These are phyloP conservation scores for Aspergillus pseudoterreus DNA, from an alignment of 2,329 filamentous ascomycete species.

Conservation along the genomic window DNA sequence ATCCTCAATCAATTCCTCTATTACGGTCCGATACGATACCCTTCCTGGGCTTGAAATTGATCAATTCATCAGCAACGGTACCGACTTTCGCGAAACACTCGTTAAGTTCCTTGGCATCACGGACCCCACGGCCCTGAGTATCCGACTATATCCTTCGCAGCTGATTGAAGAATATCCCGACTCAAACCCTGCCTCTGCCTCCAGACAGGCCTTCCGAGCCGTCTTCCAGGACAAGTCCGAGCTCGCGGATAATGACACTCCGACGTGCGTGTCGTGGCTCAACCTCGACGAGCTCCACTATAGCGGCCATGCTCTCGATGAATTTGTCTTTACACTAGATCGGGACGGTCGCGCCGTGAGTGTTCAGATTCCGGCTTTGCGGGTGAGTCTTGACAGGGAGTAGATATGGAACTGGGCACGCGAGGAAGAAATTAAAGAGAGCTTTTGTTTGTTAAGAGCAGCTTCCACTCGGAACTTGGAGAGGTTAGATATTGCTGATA, in stretches of 20 bases:
- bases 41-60: constrained; percentile 3
- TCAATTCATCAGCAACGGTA: constrained; percentile 1
- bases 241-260: constrained; percentile 19
- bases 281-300: constrained; percentile 19
- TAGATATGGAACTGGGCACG: too few relatives aligned
- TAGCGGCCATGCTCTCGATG: constrained; percentile 18
- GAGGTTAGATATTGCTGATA: too few relatives aligned
- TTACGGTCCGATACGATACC: not conserved
- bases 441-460: too few relatives aligned
- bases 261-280: constrained; percentile 27
- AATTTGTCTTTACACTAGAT: constrained; percentile 23
- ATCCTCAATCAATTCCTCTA: not conserved
- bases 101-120: not conserved
- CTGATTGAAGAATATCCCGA: not conserved
- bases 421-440: too few relatives aligned
- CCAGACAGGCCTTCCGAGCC: constrained; percentile 14
- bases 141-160: constrained; percentile 6
- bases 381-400: not conserved
- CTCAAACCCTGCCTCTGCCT: constrained; percentile 1
- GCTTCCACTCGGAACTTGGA: too few relatives aligned
- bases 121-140: not conserved
- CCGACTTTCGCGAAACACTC: constrained; percentile 2
- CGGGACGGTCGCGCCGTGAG: constrained; percentile 13
- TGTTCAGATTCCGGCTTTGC: constrained; percentile 13
- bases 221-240: constrained; percentile 21